Conservation (phyloP, 1,284 basidiomycete species). For the Puccinia sorghi region DNA sequence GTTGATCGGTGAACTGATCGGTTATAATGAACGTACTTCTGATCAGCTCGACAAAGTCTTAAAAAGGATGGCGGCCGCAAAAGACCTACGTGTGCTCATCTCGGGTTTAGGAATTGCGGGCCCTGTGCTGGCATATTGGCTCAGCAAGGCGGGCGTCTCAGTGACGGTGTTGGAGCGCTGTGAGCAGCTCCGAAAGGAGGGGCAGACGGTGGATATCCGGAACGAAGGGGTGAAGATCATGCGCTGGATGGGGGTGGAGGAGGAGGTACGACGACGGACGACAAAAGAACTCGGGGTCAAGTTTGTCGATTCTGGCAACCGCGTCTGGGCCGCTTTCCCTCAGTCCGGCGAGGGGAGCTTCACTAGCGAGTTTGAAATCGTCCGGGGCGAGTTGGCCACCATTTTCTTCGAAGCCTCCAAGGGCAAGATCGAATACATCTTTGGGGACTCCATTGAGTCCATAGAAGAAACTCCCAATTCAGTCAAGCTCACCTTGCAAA, state of each 20-base stretch:
- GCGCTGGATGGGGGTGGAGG: slow-evolving; percentile 51
- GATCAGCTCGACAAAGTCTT: too few species aligned
- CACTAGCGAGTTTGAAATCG: slow-evolving; percentile 53
- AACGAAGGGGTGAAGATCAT: slow-evolving; percentile 52
- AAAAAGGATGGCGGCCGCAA: background rate
- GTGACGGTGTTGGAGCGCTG: slow-evolving; percentile 54
- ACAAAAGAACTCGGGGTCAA: slow-evolving; percentile 24
- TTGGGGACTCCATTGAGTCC: slow-evolving; percentile 51
- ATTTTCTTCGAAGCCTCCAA: slow-evolving; percentile 52
- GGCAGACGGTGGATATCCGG: slow-evolving; percentile 54
- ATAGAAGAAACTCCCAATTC: slow-evolving; percentile 50
- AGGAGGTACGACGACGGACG: background rate
- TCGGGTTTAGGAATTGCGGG: slow-evolving; percentile 55
- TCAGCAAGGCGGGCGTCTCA: slow-evolving; percentile 50
- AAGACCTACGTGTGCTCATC: slow-evolving; percentile 51
- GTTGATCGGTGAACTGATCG: too few species aligned
- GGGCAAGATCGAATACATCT: slow-evolving; percentile 51
- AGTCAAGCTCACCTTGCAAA: slow-evolving; percentile 50
- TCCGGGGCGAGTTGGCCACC: slow-evolving; percentile 53
- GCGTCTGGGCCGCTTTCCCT: slow-evolving; percentile 40
- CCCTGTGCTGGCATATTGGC: slow-evolving; percentile 51
- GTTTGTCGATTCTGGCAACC: slow-evolving; percentile 51
- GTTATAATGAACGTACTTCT: too few species aligned
- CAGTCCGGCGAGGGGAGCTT: slow-evolving; percentile 16
- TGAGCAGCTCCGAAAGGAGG: slow-evolving; percentile 48